A percentile compares a stretch with the other conserved stretches of the same genome.
Conservation (phyloP, 306 rosid genomes). For the Lablab purpureus region DNA sequence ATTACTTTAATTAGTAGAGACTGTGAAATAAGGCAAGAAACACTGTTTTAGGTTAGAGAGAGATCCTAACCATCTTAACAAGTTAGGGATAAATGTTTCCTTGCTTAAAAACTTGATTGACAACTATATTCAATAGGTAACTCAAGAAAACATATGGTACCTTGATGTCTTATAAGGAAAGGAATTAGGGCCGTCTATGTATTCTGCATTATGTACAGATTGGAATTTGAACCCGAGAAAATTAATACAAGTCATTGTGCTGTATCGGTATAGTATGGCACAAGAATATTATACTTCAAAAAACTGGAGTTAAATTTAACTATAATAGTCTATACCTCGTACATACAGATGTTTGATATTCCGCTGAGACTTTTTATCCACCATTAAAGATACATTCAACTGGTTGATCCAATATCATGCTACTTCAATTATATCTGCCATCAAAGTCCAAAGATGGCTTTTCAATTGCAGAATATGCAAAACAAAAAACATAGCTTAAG, state of each 20-base stretch:
- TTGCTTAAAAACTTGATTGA: not conserved
- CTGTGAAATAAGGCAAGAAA: not conserved
- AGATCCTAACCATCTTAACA: slow-evolving; percentile 16
- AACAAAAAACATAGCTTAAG: not conserved
- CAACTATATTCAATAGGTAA: slow-evolving; percentile 16
- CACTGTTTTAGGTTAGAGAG: not conserved
- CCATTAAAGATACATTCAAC: slow-evolving; percentile 52
- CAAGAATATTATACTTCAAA: slow-evolving; percentile 13
- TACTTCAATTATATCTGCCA: slow-evolving; percentile 37
- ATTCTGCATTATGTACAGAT: not conserved
- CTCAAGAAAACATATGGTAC: not conserved
- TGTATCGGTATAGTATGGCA: slow-evolving; percentile 22
- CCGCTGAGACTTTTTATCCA: slow-evolving; percentile 62
- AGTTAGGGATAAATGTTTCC: not conserved
- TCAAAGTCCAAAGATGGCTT: slow-evolving; percentile 39
- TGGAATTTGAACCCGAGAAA: slow-evolving; percentile 21
- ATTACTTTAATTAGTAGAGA: not conserved
- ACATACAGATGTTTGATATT: slow-evolving; percentile 67
- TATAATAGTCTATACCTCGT: slow-evolving; percentile 57
- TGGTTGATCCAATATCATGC: slow-evolving; percentile 58
- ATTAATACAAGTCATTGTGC: slow-evolving; percentile 13
- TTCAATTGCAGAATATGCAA: slow-evolving; percentile 44
- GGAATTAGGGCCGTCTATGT: slow-evolving; percentile 18
- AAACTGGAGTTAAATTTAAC: slow-evolving; percentile 18
- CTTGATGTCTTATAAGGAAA: slow-evolving; percentile 2